A percentile compares a stretch with the other conserved stretches of the same genome.
Evolutionary conservation across 2,329 filamentous ascomycete species (phyloP).

Genomic region (Penicillium palitans): DNA sequence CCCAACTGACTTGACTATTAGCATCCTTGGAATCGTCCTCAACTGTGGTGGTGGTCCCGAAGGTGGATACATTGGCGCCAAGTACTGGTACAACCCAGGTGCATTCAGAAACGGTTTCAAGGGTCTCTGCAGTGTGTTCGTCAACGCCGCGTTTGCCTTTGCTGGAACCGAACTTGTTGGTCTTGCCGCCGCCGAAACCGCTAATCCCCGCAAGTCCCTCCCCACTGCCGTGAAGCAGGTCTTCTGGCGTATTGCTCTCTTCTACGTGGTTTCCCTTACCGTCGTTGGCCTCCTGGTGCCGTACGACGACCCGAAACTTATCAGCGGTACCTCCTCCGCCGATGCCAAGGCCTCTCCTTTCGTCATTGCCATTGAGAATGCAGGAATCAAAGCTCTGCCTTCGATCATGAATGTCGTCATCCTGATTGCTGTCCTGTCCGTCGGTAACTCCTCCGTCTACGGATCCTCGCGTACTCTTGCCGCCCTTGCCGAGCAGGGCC

Average conservation of each 20-base stretch:
- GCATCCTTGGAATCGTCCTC: constrained; percentile 80
- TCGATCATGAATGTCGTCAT: constrained; percentile 96
- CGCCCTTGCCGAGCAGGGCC: constrained; percentile 82
- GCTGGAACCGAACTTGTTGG: constrained; percentile 63
- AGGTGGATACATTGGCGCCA: constrained; percentile 75
- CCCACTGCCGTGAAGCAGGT: constrained; percentile 90
- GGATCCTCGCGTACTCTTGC: constrained; percentile 87
- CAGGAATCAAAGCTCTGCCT: constrained; percentile 76
- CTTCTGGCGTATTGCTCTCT: constrained; percentile 89
- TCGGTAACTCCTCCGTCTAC: constrained; percentile 89
- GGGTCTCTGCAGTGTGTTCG: constrained; percentile 64
- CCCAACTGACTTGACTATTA: constrained; percentile 38
- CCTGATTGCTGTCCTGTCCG: constrained; percentile 82
- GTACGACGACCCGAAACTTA: constrained; percentile 65
- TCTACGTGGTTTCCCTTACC: constrained; percentile 81
- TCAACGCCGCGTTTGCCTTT: constrained; percentile 64
- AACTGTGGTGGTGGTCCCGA: constrained; percentile 76
- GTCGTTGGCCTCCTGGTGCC: constrained; percentile 81
- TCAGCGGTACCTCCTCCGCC: constrained; percentile 57
- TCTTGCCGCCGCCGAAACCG: constrained; percentile 60
- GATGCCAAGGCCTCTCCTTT: constrained; percentile 82
- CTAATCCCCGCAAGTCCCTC: constrained; percentile 66
- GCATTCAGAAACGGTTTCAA: constrained; percentile 69
- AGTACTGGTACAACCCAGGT: constrained; percentile 76
- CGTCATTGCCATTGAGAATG: constrained; percentile 85